phyloP scores from a whole-genome alignment of 2,329 filamentous ascomycete genomes.

The Rhinocladiella similis region DNA sequence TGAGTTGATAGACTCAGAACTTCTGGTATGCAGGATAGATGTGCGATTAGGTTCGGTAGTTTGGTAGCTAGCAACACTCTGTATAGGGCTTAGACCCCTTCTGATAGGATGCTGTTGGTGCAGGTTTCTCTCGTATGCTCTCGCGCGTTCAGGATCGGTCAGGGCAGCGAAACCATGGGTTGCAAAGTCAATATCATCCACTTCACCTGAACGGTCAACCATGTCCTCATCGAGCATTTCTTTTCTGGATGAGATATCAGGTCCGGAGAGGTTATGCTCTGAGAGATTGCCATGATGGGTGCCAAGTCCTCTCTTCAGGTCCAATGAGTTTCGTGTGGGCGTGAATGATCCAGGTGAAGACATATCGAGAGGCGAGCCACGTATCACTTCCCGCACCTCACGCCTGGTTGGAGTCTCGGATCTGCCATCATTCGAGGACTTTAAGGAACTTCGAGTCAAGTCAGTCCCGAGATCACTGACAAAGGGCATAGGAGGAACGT shows the following conservation, averaged over 20 bases:
- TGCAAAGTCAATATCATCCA: conserved; percentile 33
- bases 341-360: conserved; percentile 63
- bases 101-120: conserved; percentile 65
- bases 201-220: conserved; percentile 42
- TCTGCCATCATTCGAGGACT: conserved; percentile 76
- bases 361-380: conserved; percentile 54
- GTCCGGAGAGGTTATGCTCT: conserved; percentile 49
- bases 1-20: conserved; percentile 61
- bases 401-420: conserved; percentile 67
- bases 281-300: conserved; percentile 64
- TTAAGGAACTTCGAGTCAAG: conserved; percentile 80
- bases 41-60: conserved; percentile 64
- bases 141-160: conserved; percentile 41
- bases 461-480: conserved; percentile 86
- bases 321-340: conserved; percentile 52
- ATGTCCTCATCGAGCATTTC: conserved; percentile 50
- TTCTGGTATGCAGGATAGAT: conserved; percentile 53
- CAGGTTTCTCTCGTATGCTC: conserved; percentile 55
- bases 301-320: conserved; percentile 59
- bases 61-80: conserved; percentile 85
- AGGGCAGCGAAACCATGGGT: conserved; percentile 26
- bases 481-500: conserved; percentile 81
- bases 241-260: conserved; percentile 38
- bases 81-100: conserved; percentile 81
- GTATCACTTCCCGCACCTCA: conserved; percentile 64